phyloP scores from a whole-genome alignment of 805 yeast species.

The Ogataea salicorniae region DNA sequence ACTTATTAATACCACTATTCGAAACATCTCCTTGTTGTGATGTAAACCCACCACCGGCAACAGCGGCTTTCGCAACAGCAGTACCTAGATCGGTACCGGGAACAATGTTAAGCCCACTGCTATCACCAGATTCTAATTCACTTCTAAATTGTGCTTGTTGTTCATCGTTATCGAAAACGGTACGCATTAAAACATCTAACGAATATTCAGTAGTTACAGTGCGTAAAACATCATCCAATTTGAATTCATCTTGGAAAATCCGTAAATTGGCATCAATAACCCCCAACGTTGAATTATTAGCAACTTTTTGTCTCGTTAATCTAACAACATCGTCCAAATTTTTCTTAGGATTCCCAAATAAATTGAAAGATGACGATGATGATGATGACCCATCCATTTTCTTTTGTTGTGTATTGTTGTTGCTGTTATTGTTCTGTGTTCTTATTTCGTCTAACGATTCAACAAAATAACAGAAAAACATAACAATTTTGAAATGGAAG shows the following conservation, averaged over 20 bases:
- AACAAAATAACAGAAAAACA: conserved; percentile 15
- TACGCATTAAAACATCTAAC: conserved; percentile 2
- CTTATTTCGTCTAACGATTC: conserved; percentile 5
- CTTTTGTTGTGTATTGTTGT: no score
- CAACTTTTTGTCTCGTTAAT: conserved; percentile 1
- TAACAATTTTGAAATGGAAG: conserved; percentile 11
- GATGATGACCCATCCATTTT: no score
- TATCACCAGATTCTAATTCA: background rate
- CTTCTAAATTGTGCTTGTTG: no score
- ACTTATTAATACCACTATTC: no score
- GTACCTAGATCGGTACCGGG: no score
- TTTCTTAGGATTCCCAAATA: background rate
- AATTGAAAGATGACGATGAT: no score
- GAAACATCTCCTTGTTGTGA: no score
- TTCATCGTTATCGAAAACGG: conserved; percentile 1
- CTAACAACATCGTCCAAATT: background rate
- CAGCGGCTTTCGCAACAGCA: no score
- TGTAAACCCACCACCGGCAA: no score
- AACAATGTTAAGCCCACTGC: background rate
- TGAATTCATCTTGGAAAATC: background rate
- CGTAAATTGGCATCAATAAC: conserved; percentile 3
- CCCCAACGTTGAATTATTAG: background rate
- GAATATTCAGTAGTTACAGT: conserved; percentile 1
- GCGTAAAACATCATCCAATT: conserved; percentile 4
- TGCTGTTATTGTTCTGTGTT: no score